A percentile compares a stretch with the other conserved stretches of the same genome.
Evolutionary conservation across 2,329 filamentous ascomycete genomes (phyloP).

Genomic region (Calonectria pseudoturangicola): DNA sequence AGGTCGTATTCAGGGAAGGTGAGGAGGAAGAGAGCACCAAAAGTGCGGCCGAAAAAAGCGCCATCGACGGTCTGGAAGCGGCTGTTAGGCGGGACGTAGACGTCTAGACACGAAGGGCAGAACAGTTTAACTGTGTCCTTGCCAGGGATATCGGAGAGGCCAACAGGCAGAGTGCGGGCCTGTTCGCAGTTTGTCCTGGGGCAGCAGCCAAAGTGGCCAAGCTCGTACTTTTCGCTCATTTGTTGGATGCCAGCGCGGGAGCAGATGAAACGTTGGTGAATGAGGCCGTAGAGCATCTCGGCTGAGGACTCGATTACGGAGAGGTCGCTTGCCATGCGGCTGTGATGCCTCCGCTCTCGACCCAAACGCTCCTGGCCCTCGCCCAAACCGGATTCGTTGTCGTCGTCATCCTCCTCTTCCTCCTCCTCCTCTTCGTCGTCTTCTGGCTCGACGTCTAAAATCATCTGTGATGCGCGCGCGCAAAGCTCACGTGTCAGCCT

Average conservation of each 20-base stretch:
- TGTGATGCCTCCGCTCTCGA: conserved; percentile 83
- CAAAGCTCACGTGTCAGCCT: conserved; percentile 32
- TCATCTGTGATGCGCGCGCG: conserved; percentile 78
- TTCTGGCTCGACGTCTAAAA: conserved; percentile 97
- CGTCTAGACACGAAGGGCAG: conserved; percentile 96
- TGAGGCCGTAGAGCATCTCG: conserved; percentile 98
- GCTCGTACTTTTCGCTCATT: conserved; percentile 99
- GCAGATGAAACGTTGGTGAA: conserved; percentile 99
- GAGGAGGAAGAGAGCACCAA: conserved; percentile 97
- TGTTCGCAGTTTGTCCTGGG: conserved; percentile 95
- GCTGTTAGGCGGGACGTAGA: conserved; percentile 98
- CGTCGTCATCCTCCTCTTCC: conserved; percentile 84
- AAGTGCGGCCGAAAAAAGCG: conserved; percentile 98
- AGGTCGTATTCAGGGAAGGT: conserved; percentile 98
- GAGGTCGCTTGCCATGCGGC: conserved; percentile 92
- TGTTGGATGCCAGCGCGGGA: conserved; percentile 97
- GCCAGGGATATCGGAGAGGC: conserved; percentile 94
- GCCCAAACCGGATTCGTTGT: conserved; percentile 77
- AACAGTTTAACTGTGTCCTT: conserved; percentile 99
- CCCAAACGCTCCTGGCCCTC: conserved; percentile 75
- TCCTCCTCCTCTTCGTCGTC: conserved; percentile 93
- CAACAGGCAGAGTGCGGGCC: conserved; percentile 93
- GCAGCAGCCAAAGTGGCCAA: conserved; percentile 96
- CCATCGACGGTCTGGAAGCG: conserved; percentile 98
- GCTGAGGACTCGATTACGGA: conserved; percentile 97